Percentiles rank a stretch among this genome's conserved stretches.
phyloP scores from a whole-genome alignment of 345 rosid genomes.

The Eucalyptus cloeziana region DNA sequence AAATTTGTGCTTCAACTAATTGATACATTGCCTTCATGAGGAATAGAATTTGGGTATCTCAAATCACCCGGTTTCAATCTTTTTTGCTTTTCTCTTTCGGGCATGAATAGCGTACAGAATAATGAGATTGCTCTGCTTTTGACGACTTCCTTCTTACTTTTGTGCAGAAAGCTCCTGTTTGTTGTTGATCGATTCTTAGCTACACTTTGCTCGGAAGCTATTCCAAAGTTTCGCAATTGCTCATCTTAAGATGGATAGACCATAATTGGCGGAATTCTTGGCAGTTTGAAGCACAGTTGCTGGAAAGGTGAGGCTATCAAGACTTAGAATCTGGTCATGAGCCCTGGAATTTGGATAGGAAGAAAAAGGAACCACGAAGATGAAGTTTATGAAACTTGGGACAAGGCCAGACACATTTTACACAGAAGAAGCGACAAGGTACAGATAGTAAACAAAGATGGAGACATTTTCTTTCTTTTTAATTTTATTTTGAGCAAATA shows the following conservation, averaged over 20 bases:
- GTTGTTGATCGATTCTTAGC: neutral
- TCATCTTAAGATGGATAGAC: neutral
- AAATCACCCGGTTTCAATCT: neutral
- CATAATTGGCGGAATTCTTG: neutral
- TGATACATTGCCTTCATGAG: neutral
- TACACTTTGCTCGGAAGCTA: neutral
- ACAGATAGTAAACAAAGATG: neutral
- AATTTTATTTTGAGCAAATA: neutral
- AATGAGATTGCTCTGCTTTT: neutral
- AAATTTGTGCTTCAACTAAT: neutral
- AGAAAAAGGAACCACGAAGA: constrained; percentile 10
- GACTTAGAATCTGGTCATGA: neutral
- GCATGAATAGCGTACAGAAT: neutral
- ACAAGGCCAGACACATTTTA: constrained; percentile 82
- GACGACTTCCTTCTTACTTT: neutral
- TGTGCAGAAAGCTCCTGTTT: neutral
- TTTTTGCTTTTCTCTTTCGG: neutral
- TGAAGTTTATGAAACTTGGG: constrained; percentile 98
- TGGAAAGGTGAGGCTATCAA: neutral
- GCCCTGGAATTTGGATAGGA: neutral
- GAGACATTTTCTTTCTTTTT: neutral
- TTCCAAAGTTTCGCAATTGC: neutral
- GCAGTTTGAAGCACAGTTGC: neutral
- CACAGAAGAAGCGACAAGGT: constrained; percentile 92
- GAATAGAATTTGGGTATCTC: neutral